Evolutionary conservation across 1,284 basidiomycete species (phyloP), one percentile per base, ranked within the genome.

Genomic region (Golubevia pallescens): DNA sequence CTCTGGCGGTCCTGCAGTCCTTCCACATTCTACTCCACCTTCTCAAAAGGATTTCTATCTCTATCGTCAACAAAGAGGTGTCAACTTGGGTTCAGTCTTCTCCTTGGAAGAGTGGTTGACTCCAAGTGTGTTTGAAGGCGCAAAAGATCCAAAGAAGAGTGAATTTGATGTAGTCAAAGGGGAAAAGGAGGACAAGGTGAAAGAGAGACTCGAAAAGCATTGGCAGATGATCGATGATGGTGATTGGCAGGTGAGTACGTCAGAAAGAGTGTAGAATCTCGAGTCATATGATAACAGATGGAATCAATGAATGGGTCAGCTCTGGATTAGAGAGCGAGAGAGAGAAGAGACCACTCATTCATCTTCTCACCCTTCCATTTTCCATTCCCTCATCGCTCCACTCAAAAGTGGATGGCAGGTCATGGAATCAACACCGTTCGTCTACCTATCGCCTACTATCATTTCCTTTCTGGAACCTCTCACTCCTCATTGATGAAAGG

Each of bases 381-480:
- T n/a, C 19, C 16, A 24, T 28, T 28, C 28, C 28, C 28, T 28
- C 6, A 28, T 28, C n/a, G n/a, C n/a, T n/a, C n/a, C n/a, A n/a
- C n/a, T 81, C 93, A 91, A 89, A 83, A 87, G 54, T 94, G 92
- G 92, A 89, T 95, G 64, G 87, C 88, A 1, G 86, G 89, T n/a
- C 88, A 88, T 62, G 93, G 93, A 0, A 89, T 94, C 81, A 95
- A 94, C 75, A 89, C 92, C 48, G 93, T 95, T 71, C 88, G 93
- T 66, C 89, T 95, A 65, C 93, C 93, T 21, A 92, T 95, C 61
- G 69, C 71, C 54, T 78, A 75, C 65, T 71, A 65, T 70, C 93
- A 93, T 92, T 94, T 78, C 91, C 91, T 23, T 92, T 91, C 86
- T 92, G 93, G 86, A 90, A 93, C 81, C 71, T 93, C 54, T 90